Conservation (phyloP, 2,329 filamentous ascomycete species). For the Cladosporium sp. region DNA sequence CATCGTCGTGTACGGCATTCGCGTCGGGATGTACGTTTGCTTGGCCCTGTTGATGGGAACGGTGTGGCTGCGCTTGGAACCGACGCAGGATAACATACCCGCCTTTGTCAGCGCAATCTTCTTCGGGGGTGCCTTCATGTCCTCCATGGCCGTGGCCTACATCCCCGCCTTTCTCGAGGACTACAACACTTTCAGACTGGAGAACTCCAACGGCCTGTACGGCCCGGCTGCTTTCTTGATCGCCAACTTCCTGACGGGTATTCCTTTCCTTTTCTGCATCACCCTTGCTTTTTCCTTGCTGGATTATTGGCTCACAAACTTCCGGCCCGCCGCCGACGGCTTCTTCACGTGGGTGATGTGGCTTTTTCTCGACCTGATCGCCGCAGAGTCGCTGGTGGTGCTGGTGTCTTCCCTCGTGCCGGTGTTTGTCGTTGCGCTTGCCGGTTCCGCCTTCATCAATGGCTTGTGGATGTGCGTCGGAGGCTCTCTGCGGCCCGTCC, state of each 20-base stretch:
- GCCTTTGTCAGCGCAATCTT: conserved; percentile 77
- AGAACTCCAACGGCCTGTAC: conserved; percentile 77
- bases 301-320: conserved; percentile 76
- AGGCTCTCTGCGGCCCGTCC: conserved; percentile 73
- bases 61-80: conserved; percentile 70
- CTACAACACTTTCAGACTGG: conserved; percentile 66
- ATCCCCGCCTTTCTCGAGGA: conserved; percentile 82
- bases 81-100: conserved; percentile 69
- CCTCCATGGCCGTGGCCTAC: conserved; percentile 65
- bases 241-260: conserved; percentile 76
- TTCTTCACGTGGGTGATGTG: conserved; percentile 80
- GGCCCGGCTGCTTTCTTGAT: conserved; percentile 68
- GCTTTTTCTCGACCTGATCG: conserved; percentile 79
- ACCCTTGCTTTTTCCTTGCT: conserved; percentile 70
- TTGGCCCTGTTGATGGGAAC: conserved; percentile 86
- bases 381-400: conserved; percentile 78
- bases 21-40: conserved; percentile 76
- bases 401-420: conserved; percentile 69
- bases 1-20: conserved; percentile 77
- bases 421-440: conserved; percentile 74
- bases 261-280: conserved; percentile 79
- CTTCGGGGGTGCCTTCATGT: conserved; percentile 51
- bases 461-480: conserved; percentile 86
- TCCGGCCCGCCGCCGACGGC: conserved; percentile 58
- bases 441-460: conserved; percentile 78